Conservation (phyloP, 768 basidiomycete genomes). For the Phylloporus sp. region DNA sequence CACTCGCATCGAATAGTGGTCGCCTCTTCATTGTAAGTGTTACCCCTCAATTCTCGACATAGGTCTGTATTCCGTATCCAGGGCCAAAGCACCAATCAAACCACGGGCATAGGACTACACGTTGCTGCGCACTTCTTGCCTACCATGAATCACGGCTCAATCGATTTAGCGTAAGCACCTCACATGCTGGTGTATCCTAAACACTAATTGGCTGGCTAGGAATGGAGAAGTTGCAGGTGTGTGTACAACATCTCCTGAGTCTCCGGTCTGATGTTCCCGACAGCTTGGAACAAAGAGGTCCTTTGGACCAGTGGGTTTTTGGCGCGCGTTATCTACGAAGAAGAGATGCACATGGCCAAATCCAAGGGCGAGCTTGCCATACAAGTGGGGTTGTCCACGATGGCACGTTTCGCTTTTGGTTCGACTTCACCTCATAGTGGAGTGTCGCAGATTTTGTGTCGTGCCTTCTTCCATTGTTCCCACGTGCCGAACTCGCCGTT, state of each 20-base stretch:
- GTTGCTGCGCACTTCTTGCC: slow-evolving; percentile 84
- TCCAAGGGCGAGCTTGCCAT: not conserved
- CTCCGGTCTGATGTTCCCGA: not conserved
- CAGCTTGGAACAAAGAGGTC: slow-evolving; percentile 89
- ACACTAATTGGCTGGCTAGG: slow-evolving; percentile 33
- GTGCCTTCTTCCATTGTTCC: slow-evolving; percentile 13
- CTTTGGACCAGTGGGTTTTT: slow-evolving; percentile 79
- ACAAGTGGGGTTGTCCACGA: slow-evolving; percentile 55
- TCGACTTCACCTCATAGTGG: slow-evolving; percentile 26
- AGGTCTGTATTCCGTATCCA: slow-evolving; percentile 20
- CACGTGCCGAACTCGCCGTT: slow-evolving; percentile 1
- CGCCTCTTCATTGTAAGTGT: slow-evolving; percentile 13
- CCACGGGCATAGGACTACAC: slow-evolving; percentile 68
- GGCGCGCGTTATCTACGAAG: slow-evolving; percentile 77
- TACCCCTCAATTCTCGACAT: not conserved
- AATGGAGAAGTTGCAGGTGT: slow-evolving; percentile 79
- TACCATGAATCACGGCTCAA: slow-evolving; percentile 89
- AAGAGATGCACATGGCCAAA: slow-evolving; percentile 47
- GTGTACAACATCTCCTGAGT: slow-evolving; percentile 13
- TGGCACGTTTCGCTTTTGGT: slow-evolving; percentile 76
- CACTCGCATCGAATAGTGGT: slow-evolving; percentile 5
- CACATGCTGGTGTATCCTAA: not conserved
- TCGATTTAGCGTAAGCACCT: slow-evolving; percentile 70
- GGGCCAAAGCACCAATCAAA: slow-evolving; percentile 89
- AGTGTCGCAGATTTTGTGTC: slow-evolving; percentile 12